Conservation (phyloP, 2,329 filamentous ascomycete species). For the Macrophomina phaseolina region DNA sequence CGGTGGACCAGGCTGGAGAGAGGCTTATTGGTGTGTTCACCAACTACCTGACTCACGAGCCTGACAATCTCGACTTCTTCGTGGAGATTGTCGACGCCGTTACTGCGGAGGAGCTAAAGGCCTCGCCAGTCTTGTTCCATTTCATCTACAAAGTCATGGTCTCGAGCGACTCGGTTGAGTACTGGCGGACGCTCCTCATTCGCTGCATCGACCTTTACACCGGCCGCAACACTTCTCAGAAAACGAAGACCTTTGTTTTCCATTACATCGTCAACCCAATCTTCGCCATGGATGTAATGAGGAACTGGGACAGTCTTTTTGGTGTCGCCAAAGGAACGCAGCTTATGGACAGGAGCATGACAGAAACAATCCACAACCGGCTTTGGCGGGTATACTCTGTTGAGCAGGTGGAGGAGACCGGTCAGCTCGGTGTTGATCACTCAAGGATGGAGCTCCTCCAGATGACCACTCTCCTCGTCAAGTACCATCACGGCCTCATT, state of each 20-base stretch:
- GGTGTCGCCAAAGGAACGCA: constrained; percentile 68
- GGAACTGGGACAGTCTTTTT: constrained; percentile 68
- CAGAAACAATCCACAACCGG: constrained; percentile 87
- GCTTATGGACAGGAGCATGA: constrained; percentile 84
- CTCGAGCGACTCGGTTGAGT: constrained; percentile 81
- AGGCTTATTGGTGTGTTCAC: constrained; percentile 86
- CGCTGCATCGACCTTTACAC: constrained; percentile 89
- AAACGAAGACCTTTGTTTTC: constrained; percentile 90
- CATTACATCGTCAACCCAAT: constrained; percentile 95
- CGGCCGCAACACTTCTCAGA: constrained; percentile 77
- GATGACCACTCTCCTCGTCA: constrained; percentile 91
- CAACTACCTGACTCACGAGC: constrained; percentile 75
- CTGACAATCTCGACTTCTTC: constrained; percentile 79
- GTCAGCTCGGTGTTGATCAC: constrained; percentile 88
- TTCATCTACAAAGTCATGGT: constrained; percentile 89
- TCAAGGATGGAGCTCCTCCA: constrained; percentile 95
- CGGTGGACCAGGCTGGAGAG: constrained; percentile 86
- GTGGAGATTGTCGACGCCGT: constrained; percentile 84
- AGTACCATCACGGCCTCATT: constrained; percentile 87
- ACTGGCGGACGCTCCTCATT: constrained; percentile 80
- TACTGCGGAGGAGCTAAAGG: constrained; percentile 80
- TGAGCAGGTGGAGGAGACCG: constrained; percentile 80
- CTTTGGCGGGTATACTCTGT: constrained; percentile 72
- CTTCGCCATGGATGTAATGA: constrained; percentile 93
- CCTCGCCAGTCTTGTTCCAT: constrained; percentile 74